These are phyloP conservation scores for Fusarium gaditjirri DNA, from an alignment of 2,329 filamentous ascomycete genomes.

Conservation along the genomic window DNA sequence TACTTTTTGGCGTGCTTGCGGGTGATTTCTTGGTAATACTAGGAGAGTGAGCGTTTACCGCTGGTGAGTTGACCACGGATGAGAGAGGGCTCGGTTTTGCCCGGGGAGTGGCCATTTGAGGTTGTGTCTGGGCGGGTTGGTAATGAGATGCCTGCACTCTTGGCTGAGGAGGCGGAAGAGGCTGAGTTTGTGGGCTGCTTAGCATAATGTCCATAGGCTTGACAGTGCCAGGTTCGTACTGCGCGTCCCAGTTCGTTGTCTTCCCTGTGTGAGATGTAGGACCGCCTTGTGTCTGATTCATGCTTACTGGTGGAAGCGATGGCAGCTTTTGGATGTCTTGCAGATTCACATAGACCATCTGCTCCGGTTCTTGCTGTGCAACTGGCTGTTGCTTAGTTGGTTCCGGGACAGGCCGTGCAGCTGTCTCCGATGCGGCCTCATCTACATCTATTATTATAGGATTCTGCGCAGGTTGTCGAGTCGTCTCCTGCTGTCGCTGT, in stretches of 20 bases:
- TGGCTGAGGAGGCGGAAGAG: slow-evolving; percentile 19
- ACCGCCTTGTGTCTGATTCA: slow-evolving; percentile 38
- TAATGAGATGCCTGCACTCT: slow-evolving; percentile 20
- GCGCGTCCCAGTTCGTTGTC: slow-evolving; percentile 21
- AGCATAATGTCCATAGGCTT: slow-evolving; percentile 44
- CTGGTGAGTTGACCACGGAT: slow-evolving; percentile 55
- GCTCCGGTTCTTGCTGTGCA: slow-evolving; percentile 39
- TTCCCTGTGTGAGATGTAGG: slow-evolving; percentile 22
- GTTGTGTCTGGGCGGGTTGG: slow-evolving; percentile 17
- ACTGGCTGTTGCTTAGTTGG: slow-evolving; percentile 30
- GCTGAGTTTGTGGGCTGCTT: slow-evolving; percentile 26
- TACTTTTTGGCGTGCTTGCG: slow-evolving; percentile 53
- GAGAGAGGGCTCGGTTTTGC: slow-evolving; percentile 53
- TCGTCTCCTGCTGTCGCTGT: slow-evolving; percentile 20
- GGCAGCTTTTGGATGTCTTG: slow-evolving; percentile 52
- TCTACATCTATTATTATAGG: slow-evolving; percentile 10
- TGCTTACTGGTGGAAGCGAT: slow-evolving; percentile 41
- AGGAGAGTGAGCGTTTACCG: slow-evolving; percentile 53
- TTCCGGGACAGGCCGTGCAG: slow-evolving; percentile 19
- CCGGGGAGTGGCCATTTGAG: slow-evolving; percentile 40
- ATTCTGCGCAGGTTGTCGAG: slow-evolving; percentile 30
- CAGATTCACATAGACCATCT: slow-evolving; percentile 52
- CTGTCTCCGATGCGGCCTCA: slow-evolving; percentile 21
- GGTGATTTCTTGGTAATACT: slow-evolving; percentile 57
- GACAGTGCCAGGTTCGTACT: slow-evolving; percentile 35